Conservation (phyloP, 768 basidiomycete genomes). For the Leccinellum albellum region DNA sequence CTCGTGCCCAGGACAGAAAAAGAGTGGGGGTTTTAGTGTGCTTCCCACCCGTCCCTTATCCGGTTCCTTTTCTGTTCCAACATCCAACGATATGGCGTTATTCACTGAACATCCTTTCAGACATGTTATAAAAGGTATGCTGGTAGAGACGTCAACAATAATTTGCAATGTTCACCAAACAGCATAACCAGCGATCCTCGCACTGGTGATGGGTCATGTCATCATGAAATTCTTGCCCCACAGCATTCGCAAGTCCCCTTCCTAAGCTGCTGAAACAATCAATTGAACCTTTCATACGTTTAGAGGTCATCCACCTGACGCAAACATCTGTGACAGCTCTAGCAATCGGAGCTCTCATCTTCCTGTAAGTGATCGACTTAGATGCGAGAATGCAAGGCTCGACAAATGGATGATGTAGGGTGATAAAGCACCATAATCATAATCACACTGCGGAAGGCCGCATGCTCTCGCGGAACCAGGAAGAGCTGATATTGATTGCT, state of each 20-base stretch:
- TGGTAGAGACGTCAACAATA: neutral
- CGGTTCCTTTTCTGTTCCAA: slow-evolving; percentile 13
- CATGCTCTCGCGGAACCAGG: slow-evolving; percentile 64
- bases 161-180: slow-evolving; percentile 9
- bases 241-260: slow-evolving; percentile 29
- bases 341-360: slow-evolving; percentile 59
- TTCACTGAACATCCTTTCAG: slow-evolving; percentile 33
- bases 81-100: slow-evolving; percentile 25
- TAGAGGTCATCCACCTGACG: slow-evolving; percentile 62
- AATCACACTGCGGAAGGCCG: slow-evolving; percentile 37
- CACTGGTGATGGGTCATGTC: slow-evolving; percentile 47
- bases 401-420: slow-evolving; percentile 36
- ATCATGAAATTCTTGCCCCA: slow-evolving; percentile 46
- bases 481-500: slow-evolving; percentile 68
- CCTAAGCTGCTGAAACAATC: neutral
- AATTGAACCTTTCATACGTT: slow-evolving; percentile 11
- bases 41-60: slow-evolving; percentile 29
- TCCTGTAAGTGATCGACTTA: slow-evolving; percentile 47
- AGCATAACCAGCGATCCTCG: slow-evolving; percentile 40
- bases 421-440: slow-evolving; percentile 67
- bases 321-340: slow-evolving; percentile 73
- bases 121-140: slow-evolving; percentile 31
- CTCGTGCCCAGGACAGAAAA: slow-evolving; percentile 30
- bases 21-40: slow-evolving; percentile 3
- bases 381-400: neutral